Conservation (phyloP, 1,284 basidiomycete species). For the Melampsora larici-populina region DNA sequence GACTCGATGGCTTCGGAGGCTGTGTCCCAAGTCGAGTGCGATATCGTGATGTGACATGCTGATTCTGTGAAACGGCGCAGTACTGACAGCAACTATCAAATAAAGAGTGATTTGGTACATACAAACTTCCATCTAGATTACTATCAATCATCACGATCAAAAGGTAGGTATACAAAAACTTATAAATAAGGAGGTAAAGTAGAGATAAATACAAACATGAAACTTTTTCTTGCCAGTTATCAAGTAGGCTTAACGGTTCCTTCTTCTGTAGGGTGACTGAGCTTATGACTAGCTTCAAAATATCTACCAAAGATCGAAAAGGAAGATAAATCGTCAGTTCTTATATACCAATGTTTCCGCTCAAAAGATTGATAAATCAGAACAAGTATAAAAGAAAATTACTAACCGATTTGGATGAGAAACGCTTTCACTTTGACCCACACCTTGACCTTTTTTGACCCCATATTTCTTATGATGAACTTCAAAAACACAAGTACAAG, state of each 20-base stretch:
- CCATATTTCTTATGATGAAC: constrained; percentile 73
- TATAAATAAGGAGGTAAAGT: no score
- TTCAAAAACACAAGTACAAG: constrained; percentile 95
- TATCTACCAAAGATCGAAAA: neutral
- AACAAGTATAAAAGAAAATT: neutral
- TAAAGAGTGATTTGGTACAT: no score
- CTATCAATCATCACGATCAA: no score
- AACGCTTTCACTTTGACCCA: constrained; percentile 82
- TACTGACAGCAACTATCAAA: no score
- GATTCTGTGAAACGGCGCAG: no score
- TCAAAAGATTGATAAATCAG: neutral
- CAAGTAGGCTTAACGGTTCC: neutral
- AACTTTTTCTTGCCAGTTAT: no score
- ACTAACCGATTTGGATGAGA: constrained; percentile 84
- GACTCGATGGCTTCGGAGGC: no score
- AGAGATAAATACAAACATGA: no score
- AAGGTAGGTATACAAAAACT: no score
- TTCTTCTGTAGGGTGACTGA: neutral
- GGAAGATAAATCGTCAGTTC: neutral
- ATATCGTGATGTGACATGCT: no score
- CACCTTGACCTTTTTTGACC: constrained; percentile 82
- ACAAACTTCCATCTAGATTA: no score
- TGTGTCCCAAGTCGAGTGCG: no score
- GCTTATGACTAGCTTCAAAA: constrained; percentile 14
- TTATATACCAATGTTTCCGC: neutral